phyloP scores from a whole-genome alignment of 768 basidiomycete genomes.

The Leucosporidium scottii region DNA sequence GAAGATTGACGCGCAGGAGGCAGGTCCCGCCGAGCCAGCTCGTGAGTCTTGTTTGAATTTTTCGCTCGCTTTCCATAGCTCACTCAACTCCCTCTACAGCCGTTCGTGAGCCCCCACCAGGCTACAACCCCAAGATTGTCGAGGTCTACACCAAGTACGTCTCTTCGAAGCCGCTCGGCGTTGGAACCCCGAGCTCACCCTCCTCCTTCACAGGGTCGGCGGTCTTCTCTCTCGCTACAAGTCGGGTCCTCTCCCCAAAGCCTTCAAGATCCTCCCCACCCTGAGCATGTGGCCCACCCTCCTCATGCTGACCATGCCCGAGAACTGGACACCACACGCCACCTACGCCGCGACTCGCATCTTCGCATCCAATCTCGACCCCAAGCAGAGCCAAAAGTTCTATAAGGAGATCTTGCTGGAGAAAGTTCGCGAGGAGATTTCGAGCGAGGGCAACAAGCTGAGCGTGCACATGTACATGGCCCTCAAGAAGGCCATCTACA shows the following conservation, averaged over 20 bases:
- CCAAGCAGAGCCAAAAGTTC: conserved; percentile 84
- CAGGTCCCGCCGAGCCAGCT: conserved; percentile 46
- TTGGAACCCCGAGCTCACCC: not conserved
- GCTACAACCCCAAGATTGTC: conserved; percentile 84
- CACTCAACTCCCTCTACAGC: conserved; percentile 1
- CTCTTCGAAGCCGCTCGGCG: not conserved
- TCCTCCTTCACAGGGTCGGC: conserved; percentile 59
- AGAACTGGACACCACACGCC: conserved; percentile 92
- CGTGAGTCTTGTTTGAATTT: conserved; percentile 41
- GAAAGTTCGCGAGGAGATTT: conserved; percentile 80
- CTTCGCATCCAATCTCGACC: conserved; percentile 95
- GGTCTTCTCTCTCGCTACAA: conserved; percentile 77
- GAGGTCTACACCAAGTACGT: conserved; percentile 86
- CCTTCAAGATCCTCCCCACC: conserved; percentile 96
- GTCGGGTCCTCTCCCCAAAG: conserved; percentile 87
- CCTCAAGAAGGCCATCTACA: conserved; percentile 86
- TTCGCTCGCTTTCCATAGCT: conserved; percentile 9
- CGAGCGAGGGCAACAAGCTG: conserved; percentile 60
- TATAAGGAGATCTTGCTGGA: conserved; percentile 85
- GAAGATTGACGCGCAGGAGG: conserved; percentile 68
- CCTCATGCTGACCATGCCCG: conserved; percentile 82
- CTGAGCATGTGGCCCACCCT: conserved; percentile 93
- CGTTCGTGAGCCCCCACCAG: conserved; percentile 43
- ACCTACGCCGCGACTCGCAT: conserved; percentile 89
- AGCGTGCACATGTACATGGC: conserved; percentile 90